Evolutionary conservation across 192 early-diverging fungal species (phyloP).

Genomic region (Fimicolochytrium jonesii): DNA sequence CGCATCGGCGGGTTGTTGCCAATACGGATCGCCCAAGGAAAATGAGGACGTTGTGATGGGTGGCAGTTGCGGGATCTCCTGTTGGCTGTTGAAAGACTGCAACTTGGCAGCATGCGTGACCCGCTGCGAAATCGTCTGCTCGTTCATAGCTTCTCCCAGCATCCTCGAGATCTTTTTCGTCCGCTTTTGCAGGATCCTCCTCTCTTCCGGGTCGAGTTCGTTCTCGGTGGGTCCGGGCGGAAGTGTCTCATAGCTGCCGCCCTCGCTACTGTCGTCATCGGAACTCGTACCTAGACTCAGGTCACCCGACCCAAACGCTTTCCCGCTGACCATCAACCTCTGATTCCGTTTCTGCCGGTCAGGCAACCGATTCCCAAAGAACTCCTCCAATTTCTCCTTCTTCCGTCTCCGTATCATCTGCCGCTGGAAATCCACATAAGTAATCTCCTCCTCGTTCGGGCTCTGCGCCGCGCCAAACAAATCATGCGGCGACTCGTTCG

Average conservation of each 20-base stretch:
- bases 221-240: no score
- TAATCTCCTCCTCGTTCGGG: no score
- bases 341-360: conserved; percentile 22
- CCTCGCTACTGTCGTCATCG: no score
- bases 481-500: no score
- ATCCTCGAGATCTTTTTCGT: conserved; percentile 58
- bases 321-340: background rate
- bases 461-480: no score
- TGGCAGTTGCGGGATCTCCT: no score
- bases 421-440: no score
- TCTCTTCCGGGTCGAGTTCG: conserved; percentile 49
- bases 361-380: conserved; percentile 30
- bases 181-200: conserved; percentile 52
- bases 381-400: conserved; percentile 34
- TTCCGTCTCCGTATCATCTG: conserved; percentile 21
- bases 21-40: no score
- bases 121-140: conserved; percentile 30
- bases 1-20: no score
- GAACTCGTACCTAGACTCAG: background rate
- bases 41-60: no score
- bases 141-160: conserved; percentile 57
- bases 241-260: conserved; percentile 10
- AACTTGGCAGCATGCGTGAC: conserved; percentile 18
- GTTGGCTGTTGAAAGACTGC: background rate
- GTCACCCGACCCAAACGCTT: background rate